Base-by-base conservation (phyloP, 2,329 filamentous ascomycete species). In the Fusarium guadeloupense region DNA sequence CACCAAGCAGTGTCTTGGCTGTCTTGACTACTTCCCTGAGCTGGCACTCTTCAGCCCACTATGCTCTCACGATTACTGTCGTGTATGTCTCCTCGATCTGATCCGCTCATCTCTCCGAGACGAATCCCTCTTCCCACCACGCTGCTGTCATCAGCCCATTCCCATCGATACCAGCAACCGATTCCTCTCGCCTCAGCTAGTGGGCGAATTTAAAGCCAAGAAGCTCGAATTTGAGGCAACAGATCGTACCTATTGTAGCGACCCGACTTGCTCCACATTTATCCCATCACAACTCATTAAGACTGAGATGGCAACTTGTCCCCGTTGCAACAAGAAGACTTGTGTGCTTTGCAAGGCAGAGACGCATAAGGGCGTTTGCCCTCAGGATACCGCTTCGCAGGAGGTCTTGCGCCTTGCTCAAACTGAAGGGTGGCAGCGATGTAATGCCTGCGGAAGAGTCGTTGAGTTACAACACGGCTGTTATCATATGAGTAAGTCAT, bases 401-500 rank as follows among this genome's bases (percentile, higher is more conserved):
- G 61, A 76, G 28, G 46, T 85, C 0, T 56, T 85, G 0, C 46
- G 67, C 0, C 40, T 80, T 0, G 82, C 81, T 0, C 46, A 55
- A 0, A 54, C 23, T 8, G 23, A 81, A 3, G 75, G 77, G 0
- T 88, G 84, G 84, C 78, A 82, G 65, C 72, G 77, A 2, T 88
- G 85, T 52, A 69, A 62, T 1, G 43, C 52, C 0, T 88, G 85
- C 58, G 57, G 57, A 0, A 59, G 71, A 0, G 25, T 86, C 13
- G 76, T 88, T 0, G 83, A 86, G 68, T 71, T 84, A 0, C 41
- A 67, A 0, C 9, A 40, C 1, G 85, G 85, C 1, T 87, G 85
- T 54, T 77, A 83, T 44, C 84, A 87, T 52, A 86, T 87, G 6
- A 83, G 84, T 86, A 60, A 67, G 81, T 78, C 5, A 2, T 25